phyloP scores from a whole-genome alignment of 2,329 filamentous ascomycete species.

The Hypoxylon sp. region DNA sequence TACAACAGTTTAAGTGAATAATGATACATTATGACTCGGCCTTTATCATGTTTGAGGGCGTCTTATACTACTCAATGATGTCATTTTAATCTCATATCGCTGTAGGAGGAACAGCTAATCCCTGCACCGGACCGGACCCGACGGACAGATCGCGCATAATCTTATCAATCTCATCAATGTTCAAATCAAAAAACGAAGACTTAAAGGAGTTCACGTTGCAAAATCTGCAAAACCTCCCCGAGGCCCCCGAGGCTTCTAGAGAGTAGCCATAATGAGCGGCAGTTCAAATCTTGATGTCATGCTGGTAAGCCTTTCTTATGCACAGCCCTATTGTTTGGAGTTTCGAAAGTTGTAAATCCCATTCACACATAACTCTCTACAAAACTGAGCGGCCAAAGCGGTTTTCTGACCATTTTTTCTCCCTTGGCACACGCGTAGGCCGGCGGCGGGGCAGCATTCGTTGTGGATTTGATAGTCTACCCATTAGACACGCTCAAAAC shows the following conservation, averaged over 20 bases:
- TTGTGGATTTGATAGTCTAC: conserved; percentile 87
- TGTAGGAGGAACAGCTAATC: conserved; percentile 14
- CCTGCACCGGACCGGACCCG: not conserved
- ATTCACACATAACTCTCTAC: not conserved
- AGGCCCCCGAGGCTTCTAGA: conserved; percentile 17
- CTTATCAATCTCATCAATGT: conserved; percentile 46
- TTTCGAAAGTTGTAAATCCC: not conserved
- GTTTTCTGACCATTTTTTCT: conserved; percentile 24
- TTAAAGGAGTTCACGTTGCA: conserved; percentile 15
- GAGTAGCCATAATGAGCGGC: conserved; percentile 47
- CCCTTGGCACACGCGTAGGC: conserved; percentile 67
- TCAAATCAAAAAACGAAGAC: conserved; percentile 10
- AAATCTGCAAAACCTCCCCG: not conserved
- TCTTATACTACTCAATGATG: conserved; percentile 11
- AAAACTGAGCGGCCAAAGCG: conserved; percentile 2
- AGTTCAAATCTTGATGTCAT: conserved; percentile 52
- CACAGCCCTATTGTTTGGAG: not conserved
- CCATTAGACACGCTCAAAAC: conserved; percentile 94
- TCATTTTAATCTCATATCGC: conserved; percentile 31
- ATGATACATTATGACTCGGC: not conserved
- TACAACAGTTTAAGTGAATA: not conserved
- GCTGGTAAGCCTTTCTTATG: conserved; percentile 47
- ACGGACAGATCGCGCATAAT: conserved; percentile 33
- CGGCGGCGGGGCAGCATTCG: conserved; percentile 87
- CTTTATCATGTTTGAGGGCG: not conserved